A percentile compares a stretch with the other conserved stretches of the same genome.
These are phyloP conservation scores for Oryza nivara DNA, from an alignment of 176 grass and related monocot species.

Conservation along the genomic window DNA sequence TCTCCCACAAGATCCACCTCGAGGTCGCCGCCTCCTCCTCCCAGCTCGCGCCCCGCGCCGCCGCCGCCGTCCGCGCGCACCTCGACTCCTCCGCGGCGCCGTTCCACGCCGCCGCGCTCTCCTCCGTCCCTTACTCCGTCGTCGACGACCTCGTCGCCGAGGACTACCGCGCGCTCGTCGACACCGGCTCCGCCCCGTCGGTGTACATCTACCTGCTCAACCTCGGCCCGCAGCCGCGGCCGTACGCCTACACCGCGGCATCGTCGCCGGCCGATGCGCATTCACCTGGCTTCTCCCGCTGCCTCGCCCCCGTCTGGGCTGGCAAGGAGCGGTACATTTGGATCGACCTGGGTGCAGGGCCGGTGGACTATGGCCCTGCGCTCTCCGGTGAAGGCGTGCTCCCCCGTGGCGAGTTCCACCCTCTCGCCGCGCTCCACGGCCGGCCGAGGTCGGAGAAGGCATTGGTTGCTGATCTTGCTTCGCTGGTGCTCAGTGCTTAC, in stretches of 20 bases:
- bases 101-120: conserved; percentile 62
- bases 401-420: conserved; percentile 93
- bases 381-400: conserved; percentile 89
- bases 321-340: conserved; percentile 94
- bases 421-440: conserved; percentile 79
- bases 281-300: conserved; percentile 69
- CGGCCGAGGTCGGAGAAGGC: conserved; percentile 74
- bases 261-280: conserved; percentile 40
- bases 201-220: conserved; percentile 90
- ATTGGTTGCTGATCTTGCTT: conserved; percentile 67
- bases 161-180: conserved; percentile 58
- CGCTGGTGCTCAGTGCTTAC: conserved; percentile 77
- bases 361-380: conserved; percentile 83
- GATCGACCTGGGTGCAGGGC: conserved; percentile 86
- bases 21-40: conserved; percentile 31
- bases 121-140: conserved; percentile 70
- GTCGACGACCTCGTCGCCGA: conserved; percentile 65
- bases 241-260: conserved; percentile 76
- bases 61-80: conserved; percentile 48
- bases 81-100: conserved; percentile 56
- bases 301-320: conserved; percentile 78
- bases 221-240: conserved; percentile 61
- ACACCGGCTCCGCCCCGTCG: conserved; percentile 48
- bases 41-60: conserved; percentile 19
- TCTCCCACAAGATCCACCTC: conserved; percentile 57